Evolutionary conservation across 768 basidiomycete genomes (phyloP).

Genomic region (Naganishia randhawae): DNA sequence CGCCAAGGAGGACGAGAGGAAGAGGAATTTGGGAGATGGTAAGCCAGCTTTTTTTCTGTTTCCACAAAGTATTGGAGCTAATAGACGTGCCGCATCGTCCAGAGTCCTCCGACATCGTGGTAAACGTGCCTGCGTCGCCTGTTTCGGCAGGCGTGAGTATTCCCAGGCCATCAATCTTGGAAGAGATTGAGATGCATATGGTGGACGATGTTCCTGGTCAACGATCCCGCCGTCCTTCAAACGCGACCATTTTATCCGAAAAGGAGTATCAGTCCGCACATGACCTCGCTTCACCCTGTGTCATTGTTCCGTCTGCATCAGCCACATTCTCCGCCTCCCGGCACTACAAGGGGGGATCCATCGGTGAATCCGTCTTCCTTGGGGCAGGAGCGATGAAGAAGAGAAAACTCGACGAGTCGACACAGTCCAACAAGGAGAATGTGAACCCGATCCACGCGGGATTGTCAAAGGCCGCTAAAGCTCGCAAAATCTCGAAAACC

Average conservation of each 20-base stretch:
- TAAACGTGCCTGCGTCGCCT: constrained; percentile 3
- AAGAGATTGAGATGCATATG: constrained; percentile 4
- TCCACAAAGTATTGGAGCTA: neutral
- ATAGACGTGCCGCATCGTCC: neutral
- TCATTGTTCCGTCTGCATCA: neutral
- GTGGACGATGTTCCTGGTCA: neutral
- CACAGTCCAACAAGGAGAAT: constrained; percentile 15
- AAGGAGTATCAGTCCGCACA: neutral
- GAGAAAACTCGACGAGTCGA: constrained; percentile 2
- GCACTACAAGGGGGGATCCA: constrained; percentile 6
- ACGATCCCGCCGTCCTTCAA: constrained; percentile 7
- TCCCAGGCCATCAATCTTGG: neutral
- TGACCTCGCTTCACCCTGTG: constrained; percentile 10
- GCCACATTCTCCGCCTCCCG: neutral
- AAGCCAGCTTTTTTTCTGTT: neutral
- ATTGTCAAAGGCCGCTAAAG: neutral
- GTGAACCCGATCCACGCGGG: neutral
- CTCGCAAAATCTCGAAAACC: neutral
- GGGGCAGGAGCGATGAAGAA: constrained; percentile 12
- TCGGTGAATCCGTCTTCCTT: constrained; percentile 18
- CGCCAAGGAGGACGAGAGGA: constrained; percentile 50
- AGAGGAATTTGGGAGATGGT: constrained; percentile 35
- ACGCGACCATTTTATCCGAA: neutral
- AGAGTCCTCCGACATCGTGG: constrained; percentile 15
- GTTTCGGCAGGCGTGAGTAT: neutral